These are phyloP conservation scores for Capronia epimyces DNA, from an alignment of 2,329 filamentous ascomycete species.

Conservation along the genomic window DNA sequence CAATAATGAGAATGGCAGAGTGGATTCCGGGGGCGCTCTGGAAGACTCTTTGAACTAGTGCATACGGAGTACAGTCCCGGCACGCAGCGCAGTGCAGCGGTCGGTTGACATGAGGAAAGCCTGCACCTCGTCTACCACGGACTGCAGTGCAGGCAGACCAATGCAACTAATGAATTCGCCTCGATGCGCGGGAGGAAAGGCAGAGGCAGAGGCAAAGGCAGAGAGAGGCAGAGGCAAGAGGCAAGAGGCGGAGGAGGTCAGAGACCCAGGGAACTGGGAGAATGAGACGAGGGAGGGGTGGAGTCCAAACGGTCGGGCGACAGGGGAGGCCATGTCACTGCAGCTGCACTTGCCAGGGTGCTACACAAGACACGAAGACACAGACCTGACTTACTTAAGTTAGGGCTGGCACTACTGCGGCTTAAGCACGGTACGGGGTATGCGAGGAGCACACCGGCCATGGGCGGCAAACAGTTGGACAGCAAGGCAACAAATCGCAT, in stretches of 20 bases:
- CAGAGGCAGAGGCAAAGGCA: background rate
- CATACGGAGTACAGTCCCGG: too few relatives aligned
- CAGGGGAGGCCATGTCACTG: too few relatives aligned
- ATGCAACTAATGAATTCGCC: background rate
- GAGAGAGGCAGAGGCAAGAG: background rate
- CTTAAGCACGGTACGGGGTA: too few relatives aligned
- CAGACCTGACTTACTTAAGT: too few relatives aligned
- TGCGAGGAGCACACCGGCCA: too few relatives aligned
- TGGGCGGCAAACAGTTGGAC: background rate
- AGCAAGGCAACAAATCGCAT: background rate
- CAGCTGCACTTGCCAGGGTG: too few relatives aligned
- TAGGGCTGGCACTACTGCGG: too few relatives aligned
- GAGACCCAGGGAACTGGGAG: background rate
- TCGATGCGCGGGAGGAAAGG: background rate
- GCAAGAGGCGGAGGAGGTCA: background rate
- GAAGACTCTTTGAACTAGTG: background rate
- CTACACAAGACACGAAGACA: too few relatives aligned
- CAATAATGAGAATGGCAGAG: background rate
- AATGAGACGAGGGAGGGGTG: background rate
- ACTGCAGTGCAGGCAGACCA: background rate
- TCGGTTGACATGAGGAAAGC: too few relatives aligned
- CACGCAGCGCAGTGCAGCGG: too few relatives aligned
- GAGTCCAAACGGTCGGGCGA: background rate
- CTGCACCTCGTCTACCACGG: too few relatives aligned
- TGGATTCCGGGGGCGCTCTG: background rate